Conservation (phyloP, 306 rosid species). For the Malus orientalis region DNA sequence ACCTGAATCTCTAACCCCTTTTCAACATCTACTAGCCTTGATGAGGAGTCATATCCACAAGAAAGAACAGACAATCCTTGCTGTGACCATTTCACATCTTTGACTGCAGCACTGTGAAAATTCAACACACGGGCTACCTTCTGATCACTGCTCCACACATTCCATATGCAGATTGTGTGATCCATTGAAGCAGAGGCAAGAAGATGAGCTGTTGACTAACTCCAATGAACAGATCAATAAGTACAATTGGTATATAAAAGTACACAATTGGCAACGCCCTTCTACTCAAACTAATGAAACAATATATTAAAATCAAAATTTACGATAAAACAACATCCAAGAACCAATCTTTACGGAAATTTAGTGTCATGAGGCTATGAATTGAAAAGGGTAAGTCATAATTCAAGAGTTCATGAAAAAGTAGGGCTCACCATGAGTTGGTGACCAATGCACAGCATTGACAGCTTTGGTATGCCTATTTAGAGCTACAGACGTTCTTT, state of each 20-base stretch:
- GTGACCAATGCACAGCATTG: constrained; percentile 76
- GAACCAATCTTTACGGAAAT: neutral
- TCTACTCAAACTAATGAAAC: neutral
- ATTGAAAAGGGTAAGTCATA: neutral
- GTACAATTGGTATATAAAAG: constrained; percentile 2
- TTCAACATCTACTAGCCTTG: constrained; percentile 77
- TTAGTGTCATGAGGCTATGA: neutral
- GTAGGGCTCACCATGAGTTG: constrained; percentile 48
- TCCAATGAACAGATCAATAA: constrained; percentile 47
- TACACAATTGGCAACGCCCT: neutral
- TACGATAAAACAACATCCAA: neutral
- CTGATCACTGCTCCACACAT: constrained; percentile 74
- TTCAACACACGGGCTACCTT: constrained; percentile 50
- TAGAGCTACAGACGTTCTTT: constrained; percentile 41
- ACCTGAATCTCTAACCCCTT: constrained; percentile 65
- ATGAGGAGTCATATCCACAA: constrained; percentile 73
- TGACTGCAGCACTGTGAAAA: constrained; percentile 68
- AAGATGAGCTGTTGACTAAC: constrained; percentile 84
- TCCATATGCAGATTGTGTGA: constrained; percentile 64
- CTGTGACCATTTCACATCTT: constrained; percentile 75
- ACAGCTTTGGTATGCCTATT: constrained; percentile 58
- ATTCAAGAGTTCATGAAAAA: neutral
- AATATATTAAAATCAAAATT: neutral
- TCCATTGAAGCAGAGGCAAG: constrained; percentile 99
- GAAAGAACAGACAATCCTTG: constrained; percentile 65